These are phyloP conservation scores for Yarrowia porcina DNA, from an alignment of 805 yeast genomes.

Conservation along the genomic window DNA sequence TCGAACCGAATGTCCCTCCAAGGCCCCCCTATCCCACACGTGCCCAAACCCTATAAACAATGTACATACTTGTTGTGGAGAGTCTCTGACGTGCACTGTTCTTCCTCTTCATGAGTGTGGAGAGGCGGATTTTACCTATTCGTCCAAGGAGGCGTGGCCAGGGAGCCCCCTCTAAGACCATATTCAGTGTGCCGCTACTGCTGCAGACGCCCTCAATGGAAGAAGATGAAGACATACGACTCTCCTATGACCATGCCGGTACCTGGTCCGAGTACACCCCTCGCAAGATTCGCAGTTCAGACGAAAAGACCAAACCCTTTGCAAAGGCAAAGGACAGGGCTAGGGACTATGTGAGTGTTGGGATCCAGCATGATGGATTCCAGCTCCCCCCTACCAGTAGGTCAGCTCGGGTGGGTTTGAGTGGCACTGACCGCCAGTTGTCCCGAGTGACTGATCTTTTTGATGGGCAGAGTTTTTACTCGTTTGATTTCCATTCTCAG, in stretches of 20 bases:
- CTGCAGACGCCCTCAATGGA: neutral
- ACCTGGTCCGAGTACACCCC: neutral
- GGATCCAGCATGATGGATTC: neutral
- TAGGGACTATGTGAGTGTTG: neutral
- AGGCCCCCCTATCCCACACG: conserved; percentile 5
- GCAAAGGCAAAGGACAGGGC: neutral
- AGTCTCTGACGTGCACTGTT: neutral
- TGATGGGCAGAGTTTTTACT: neutral
- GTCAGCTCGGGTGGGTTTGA: neutral
- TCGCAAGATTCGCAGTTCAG: neutral
- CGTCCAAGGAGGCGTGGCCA: neutral
- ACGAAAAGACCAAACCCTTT: neutral
- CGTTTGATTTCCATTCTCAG: neutral
- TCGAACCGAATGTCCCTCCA: neutral
- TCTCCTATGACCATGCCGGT: neutral
- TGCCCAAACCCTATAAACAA: neutral
- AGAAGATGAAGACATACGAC: neutral
- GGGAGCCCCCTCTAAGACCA: neutral
- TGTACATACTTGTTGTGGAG: neutral
- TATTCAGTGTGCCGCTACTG: neutral
- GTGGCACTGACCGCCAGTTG: neutral
- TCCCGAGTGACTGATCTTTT: neutral
- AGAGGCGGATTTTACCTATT: conserved; percentile 3
- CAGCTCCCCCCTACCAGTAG: neutral
- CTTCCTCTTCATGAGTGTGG: neutral